Evolutionary conservation across 2,329 filamentous ascomycete genomes (phyloP), one percentile per base, ranked within the genome.

Genomic region (Fusarium sp.): DNA sequence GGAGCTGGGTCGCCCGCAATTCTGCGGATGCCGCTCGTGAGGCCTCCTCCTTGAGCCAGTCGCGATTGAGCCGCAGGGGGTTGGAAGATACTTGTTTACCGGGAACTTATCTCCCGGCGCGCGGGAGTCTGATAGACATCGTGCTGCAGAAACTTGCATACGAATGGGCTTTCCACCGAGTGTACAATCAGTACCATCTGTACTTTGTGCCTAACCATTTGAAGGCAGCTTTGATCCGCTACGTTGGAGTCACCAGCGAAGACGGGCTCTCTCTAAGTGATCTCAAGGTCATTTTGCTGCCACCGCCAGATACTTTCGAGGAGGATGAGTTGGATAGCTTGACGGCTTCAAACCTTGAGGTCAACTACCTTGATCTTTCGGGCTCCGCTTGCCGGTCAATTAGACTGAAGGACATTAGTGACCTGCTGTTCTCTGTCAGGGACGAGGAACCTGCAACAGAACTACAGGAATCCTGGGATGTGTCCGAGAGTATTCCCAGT

Each of bases 131-230:
- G 52, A 80, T 87, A 56, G 87, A 87, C 68, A 76, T 84, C 26
- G 78, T 83, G 22, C 76, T 91, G 54, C 81, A 83, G 61, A 79
- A 76, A 47, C 81, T 90, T 67, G 87, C 83, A 6, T 68, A 76
- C 4, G 83, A 88, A 63, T 91, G 88, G 88, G 80, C 82, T 17
- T 80, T 84, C 54, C 85, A 89, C 67, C 80, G 81, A 22, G 80
- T 83, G 38, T 89, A 87, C 77, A 85, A 89, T 73, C 83, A 81
- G 60, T 84, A 89, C 66, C 84, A 89, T 73, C 77, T 91, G 45
- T 86, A 85, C 59, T 83, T 83, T 42, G 72, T 91, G 39, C 87
- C 88, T 7, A 85, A 81, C 39, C 82, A 84, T 58, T 69, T 89
- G 38, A 84, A 88, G 59, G 80, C 83, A 34, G 81, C 84, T 13